Conservation (phyloP, 148 eudicot genomes). For the Chenopodium berlandieri region DNA sequence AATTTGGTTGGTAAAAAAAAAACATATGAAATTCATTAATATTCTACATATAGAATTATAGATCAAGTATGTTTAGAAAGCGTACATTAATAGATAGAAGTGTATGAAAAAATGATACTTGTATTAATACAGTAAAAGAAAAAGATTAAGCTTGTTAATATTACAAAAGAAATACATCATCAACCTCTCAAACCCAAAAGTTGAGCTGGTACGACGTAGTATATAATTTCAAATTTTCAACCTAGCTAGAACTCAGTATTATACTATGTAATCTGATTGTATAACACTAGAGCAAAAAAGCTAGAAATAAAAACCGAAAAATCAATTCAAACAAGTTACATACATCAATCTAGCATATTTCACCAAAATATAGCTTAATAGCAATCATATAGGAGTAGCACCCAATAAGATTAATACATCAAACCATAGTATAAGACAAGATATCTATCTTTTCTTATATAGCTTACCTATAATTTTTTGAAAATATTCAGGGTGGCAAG, state of each 20-base stretch:
- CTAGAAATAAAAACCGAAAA: background rate
- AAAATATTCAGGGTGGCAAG: constrained; percentile 30
- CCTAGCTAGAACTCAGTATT: background rate
- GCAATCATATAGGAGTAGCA: too few species aligned
- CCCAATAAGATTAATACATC: too few species aligned
- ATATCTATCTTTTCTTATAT: background rate
- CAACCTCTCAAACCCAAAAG: background rate
- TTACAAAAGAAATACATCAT: background rate
- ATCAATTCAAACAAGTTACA: background rate
- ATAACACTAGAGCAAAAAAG: background rate
- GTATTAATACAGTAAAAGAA: background rate
- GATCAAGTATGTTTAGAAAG: too few species aligned
- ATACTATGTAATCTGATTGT: background rate
- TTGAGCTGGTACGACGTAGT: background rate
- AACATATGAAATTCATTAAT: too few species aligned
- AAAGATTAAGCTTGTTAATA: background rate
- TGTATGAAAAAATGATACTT: too few species aligned
- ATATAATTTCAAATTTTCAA: background rate
- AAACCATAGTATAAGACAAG: too few species aligned
- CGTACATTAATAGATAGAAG: too few species aligned
- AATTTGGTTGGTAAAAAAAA: too few species aligned
- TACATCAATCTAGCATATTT: background rate
- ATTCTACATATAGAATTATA: too few species aligned
- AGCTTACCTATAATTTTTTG: constrained; percentile 23
- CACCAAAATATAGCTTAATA: background rate